phyloP scores from a whole-genome alignment of 345 rosid species.

The Barbarea vulgaris region DNA sequence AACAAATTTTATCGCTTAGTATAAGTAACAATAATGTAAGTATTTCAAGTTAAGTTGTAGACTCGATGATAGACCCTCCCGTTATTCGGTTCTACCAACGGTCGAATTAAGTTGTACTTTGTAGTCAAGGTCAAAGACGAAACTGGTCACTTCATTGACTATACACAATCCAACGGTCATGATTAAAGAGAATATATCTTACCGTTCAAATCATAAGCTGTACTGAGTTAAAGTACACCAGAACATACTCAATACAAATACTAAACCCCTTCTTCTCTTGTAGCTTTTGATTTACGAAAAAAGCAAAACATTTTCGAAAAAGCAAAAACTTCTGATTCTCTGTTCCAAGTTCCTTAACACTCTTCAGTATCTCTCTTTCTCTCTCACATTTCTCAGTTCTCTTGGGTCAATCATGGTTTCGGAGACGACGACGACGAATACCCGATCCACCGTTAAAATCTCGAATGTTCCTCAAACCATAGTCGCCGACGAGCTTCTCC shows the following conservation, averaged over 20 bases:
- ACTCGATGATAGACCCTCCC: too few species aligned
- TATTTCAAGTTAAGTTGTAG: background rate
- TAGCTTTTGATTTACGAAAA: background rate
- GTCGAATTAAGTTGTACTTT: background rate
- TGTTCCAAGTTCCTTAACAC: background rate
- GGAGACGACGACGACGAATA: conserved; percentile 22
- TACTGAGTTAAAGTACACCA: background rate
- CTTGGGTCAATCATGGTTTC: conserved; percentile 20
- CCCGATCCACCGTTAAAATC: conserved; percentile 57
- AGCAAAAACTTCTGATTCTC: conserved; percentile 17
- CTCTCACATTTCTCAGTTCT: background rate
- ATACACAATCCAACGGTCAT: background rate
- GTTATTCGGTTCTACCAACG: background rate
- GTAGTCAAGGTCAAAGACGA: background rate
- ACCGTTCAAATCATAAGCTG: background rate
- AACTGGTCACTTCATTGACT: background rate
- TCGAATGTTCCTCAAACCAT: conserved; percentile 65
- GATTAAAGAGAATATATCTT: background rate
- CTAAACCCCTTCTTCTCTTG: background rate
- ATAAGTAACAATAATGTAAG: background rate
- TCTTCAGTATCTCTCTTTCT: background rate
- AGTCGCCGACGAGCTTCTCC: conserved; percentile 67
- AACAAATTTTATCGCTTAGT: background rate
- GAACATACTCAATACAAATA: background rate
- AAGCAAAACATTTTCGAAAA: conserved; percentile 2